Percentiles rank a stretch among this genome's conserved stretches.
These are phyloP conservation scores for Hymenoscyphus fraxineus DNA, from an alignment of 2,329 filamentous ascomycete species.

Conservation along the genomic window DNA sequence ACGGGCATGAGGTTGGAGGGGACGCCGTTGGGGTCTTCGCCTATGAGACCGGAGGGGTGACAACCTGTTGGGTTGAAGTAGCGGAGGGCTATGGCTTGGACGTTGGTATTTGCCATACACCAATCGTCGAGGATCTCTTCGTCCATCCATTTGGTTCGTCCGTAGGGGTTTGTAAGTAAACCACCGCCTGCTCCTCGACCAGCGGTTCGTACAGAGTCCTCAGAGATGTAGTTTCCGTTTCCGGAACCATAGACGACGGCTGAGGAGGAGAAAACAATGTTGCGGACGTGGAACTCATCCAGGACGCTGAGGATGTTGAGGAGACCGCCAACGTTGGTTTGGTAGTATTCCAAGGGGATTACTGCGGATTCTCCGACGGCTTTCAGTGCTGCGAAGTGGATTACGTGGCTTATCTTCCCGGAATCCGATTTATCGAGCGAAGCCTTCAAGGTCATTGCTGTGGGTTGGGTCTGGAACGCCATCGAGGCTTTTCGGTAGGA, in stretches of 20 bases:
- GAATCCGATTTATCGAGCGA: conserved; percentile 33
- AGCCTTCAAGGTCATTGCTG: conserved; percentile 22
- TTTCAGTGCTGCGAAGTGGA: conserved; percentile 65
- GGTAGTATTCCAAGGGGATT: conserved; percentile 58
- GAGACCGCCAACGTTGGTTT: conserved; percentile 61
- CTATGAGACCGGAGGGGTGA: conserved; percentile 57
- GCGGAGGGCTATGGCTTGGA: conserved; percentile 58
- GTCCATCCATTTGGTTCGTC: conserved; percentile 62
- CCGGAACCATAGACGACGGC: conserved; percentile 61
- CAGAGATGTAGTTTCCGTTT: conserved; percentile 46
- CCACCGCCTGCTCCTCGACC: background rate
- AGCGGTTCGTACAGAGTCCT: conserved; percentile 40
- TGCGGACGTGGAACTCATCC: conserved; percentile 56
- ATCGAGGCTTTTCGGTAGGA: background rate
- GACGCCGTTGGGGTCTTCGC: conserved; percentile 58
- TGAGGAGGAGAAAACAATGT: conserved; percentile 63
- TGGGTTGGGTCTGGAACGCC: conserved; percentile 9
- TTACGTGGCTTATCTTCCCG: conserved; percentile 52
- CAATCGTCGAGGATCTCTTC: conserved; percentile 61
- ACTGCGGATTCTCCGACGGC: conserved; percentile 60
- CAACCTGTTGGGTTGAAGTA: conserved; percentile 67
- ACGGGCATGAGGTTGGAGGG: conserved; percentile 63
- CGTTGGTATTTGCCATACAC: conserved; percentile 53
- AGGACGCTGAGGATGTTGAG: conserved; percentile 54
- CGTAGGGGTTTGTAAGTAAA: conserved; percentile 61